Evolutionary conservation across 2,329 filamentous ascomycete species (phyloP), one percentile per base, ranked within the genome.

Genomic region (Aspergillus amoenus): DNA sequence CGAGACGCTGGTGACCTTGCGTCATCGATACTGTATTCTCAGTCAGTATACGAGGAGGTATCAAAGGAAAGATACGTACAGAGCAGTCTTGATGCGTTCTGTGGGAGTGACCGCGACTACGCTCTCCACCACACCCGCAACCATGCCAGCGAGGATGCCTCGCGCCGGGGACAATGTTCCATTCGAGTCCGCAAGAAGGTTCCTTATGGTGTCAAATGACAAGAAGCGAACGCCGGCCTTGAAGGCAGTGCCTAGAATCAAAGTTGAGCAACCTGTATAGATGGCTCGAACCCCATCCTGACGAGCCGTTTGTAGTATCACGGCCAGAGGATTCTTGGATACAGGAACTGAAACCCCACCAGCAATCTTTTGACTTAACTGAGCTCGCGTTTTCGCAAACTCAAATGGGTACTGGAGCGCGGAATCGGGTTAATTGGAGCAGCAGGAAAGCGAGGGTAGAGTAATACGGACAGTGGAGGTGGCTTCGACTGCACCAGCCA

Each of bases 191-290:
- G 83, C 79, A 2, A 81, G 68, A 0, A 75, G 69, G 59, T 83
- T 81, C 63, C 86, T 87, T 66, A 89, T 86, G 0, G 81, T 80
- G 65, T 89, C 85, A 67, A 87, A 89, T 3, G 83, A 84, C 12
- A 88, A 71, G 64, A 89, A 89, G 1, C 86, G 81, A 13, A 89
- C 82, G 5, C 81, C 85, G 65, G 88, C 86, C 74, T 89, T 89
- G 48, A 76, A 83, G 2, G 86, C 76, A 6, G 83, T 84, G 11
- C 85, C 85, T 3, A 85, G 70, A 22, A 87, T 80, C 12, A 88
- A 75, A 0, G 83, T 82, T 8, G 80, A 80, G 67, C 82, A 89
- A 27, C 86, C 85, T 58, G 84, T 87, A 67, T 88, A 88, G 3
- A 88, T 68, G 2, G 85, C 82, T 13, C 77, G 69, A 0, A 84